Base-by-base conservation (phyloP, 148 eudicot species). In the Camellia japonica region DNA sequence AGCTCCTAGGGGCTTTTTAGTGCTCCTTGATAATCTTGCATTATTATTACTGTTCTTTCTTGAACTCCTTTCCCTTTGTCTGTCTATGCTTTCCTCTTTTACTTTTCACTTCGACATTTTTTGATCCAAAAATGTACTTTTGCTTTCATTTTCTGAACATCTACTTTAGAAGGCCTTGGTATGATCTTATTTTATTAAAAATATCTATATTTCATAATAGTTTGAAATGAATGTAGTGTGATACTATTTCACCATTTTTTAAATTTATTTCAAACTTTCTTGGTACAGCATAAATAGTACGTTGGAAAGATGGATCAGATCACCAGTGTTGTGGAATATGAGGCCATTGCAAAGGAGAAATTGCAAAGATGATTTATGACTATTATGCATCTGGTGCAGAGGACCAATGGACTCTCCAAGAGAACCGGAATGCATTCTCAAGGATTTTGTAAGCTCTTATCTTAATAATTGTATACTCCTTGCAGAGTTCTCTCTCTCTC, bases 341-440 rank as follows among this genome's bases (percentile, higher is more conserved):
- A 93, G 81, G 85, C 81, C 7, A 83, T 95, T 73, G 98, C 97
- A 16, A 93, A 88, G 86, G 87, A 91, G 82, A 91, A 82, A 18
- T 79, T 95, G 84, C 97, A 3, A 93, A 95, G 86, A 95, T 95
- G 95, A 52, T 91, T 62, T 95, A 88, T 83, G 97, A 94, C 78
- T 94, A 92, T 79, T 92, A 87, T 83, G 93, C 94, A 59, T 91
- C 95, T 9, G 98, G 97, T 43, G 98, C 98, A 18, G 97, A 95
- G 85, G 98, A 95, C 78, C 90, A 94, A 75, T 94, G 98, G 98
- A 90, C 92, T 77, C 93, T 95, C 66, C 80, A 86, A 78, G 96
- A 95, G 79, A 95, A 95, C 69, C 88, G 89, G 67, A 87, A 89
- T 81, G 97, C 96, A 4, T 91, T 93, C 60, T 82, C 93, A 58